Conservation (phyloP, 23 red algal species). For the Gracilaria domingensis region DNA sequence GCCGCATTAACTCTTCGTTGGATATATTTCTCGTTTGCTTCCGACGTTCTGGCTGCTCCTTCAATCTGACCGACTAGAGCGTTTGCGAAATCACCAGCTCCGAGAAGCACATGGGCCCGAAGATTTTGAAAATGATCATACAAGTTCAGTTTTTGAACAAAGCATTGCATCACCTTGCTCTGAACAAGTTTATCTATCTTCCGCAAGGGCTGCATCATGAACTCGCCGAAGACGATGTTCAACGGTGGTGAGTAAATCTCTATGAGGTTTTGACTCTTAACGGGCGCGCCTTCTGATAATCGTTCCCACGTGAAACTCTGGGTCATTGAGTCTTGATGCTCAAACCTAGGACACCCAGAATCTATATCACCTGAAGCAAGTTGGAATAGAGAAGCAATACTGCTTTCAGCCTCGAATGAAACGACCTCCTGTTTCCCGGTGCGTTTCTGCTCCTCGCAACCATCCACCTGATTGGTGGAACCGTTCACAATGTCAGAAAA, state of each 20-base stretch:
- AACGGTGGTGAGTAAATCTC: conserved; percentile 18
- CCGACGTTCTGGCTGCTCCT: conserved; percentile 25
- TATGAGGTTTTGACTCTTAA: background rate
- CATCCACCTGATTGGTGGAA: background rate
- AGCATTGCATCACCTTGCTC: conserved; percentile 31
- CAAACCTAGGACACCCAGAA: background rate
- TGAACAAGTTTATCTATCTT: conserved; percentile 44
- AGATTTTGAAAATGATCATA: conserved; percentile 51
- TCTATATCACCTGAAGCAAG: background rate
- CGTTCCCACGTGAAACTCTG: conserved; percentile 24
- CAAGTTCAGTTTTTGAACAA: conserved; percentile 23
- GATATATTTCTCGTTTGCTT: conserved; percentile 48
- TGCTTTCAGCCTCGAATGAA: background rate
- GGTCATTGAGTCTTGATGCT: background rate
- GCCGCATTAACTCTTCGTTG: conserved; percentile 33
- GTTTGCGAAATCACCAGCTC: conserved; percentile 67
- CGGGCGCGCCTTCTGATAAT: background rate
- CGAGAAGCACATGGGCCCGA: conserved; percentile 52
- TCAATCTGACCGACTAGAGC: conserved; percentile 51
- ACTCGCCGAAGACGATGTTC: conserved; percentile 15
- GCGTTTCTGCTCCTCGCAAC: background rate
- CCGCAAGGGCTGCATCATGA: conserved; percentile 29
- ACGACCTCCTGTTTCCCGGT: background rate
- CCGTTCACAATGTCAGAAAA: background rate
- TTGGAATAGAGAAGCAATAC: background rate